phyloP scores from a whole-genome alignment of 2,329 filamentous ascomycete species.

The Didymella segeticola region DNA sequence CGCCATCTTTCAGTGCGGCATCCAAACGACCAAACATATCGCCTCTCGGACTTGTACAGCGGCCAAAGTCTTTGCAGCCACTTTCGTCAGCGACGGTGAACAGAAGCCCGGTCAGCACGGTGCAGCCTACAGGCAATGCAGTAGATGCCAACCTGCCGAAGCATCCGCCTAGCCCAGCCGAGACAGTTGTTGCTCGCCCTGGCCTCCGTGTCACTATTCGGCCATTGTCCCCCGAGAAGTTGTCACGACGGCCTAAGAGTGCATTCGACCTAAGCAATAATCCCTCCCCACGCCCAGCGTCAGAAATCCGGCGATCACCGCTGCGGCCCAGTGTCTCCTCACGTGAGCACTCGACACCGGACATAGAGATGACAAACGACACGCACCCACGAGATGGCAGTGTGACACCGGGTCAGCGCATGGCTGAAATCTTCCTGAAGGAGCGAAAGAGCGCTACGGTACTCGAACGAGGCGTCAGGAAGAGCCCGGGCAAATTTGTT shows the following conservation, averaged over 20 bases:
- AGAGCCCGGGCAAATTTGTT: background rate
- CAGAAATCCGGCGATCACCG: slow-evolving; percentile 12
- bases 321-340: slow-evolving; percentile 15
- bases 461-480: slow-evolving; percentile 9
- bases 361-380: background rate
- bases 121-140: slow-evolving; percentile 22
- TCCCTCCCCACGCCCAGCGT: slow-evolving; percentile 5
- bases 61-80: slow-evolving; percentile 29
- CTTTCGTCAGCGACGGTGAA: slow-evolving; percentile 21
- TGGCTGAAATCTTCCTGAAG: slow-evolving; percentile 39
- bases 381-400: slow-evolving; percentile 19
- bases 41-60: background rate
- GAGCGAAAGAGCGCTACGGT: slow-evolving; percentile 17
- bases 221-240: slow-evolving; percentile 29
- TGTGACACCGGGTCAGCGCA: slow-evolving; percentile 35
- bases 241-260: slow-evolving; percentile 37
- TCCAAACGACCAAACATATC: slow-evolving; percentile 6
- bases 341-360: slow-evolving; percentile 25
- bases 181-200: slow-evolving; percentile 17
- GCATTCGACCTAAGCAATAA: slow-evolving; percentile 41
- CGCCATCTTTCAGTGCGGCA: slow-evolving; percentile 8
- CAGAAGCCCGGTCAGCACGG: slow-evolving; percentile 18
- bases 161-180: slow-evolving; percentile 1
- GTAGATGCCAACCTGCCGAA: slow-evolving; percentile 7
- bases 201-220: slow-evolving; percentile 25